Conservation (phyloP, 73 alveolate genomes). For the Breviolum minutum region DNA sequence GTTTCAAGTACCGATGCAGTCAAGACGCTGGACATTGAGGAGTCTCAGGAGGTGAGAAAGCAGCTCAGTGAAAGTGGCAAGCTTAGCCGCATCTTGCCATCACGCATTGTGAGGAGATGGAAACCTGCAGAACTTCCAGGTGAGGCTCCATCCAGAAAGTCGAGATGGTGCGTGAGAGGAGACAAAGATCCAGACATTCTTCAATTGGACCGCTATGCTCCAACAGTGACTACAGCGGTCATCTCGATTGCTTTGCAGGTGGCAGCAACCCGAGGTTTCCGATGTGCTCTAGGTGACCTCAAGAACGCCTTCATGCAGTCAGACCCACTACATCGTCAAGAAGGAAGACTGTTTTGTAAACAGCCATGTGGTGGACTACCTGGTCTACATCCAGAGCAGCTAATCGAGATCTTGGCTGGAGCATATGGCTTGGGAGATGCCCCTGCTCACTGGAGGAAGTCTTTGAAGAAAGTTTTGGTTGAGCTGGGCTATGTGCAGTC, state of each 20-base stretch:
- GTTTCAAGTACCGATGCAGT: not conserved
- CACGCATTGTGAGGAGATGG: not conserved
- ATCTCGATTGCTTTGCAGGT: not conserved
- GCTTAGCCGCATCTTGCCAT: not conserved
- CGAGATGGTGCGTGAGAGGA: not conserved
- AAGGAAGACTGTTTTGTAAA: not conserved
- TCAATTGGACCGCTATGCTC: not conserved
- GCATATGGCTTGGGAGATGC: conserved; percentile 1
- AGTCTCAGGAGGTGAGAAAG: not conserved
- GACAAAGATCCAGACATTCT: not conserved
- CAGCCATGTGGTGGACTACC: not conserved
- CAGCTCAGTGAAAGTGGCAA: too few relatives aligned
- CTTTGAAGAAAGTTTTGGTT: not conserved
- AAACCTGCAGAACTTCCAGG: not conserved
- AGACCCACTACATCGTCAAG: not conserved
- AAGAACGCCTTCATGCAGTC: conserved; percentile 17
- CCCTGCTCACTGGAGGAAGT: not conserved
- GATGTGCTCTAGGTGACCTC: not conserved
- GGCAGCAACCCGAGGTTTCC: not conserved
- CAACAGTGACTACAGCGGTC: not conserved
- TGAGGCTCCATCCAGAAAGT: not conserved
- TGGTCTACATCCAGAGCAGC: not conserved
- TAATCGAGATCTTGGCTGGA: not conserved
- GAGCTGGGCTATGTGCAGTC: not conserved
- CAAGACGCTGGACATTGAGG: not conserved